Conservation (phyloP, 2,329 filamentous ascomycete species). For the Thelonectria blattea region DNA sequence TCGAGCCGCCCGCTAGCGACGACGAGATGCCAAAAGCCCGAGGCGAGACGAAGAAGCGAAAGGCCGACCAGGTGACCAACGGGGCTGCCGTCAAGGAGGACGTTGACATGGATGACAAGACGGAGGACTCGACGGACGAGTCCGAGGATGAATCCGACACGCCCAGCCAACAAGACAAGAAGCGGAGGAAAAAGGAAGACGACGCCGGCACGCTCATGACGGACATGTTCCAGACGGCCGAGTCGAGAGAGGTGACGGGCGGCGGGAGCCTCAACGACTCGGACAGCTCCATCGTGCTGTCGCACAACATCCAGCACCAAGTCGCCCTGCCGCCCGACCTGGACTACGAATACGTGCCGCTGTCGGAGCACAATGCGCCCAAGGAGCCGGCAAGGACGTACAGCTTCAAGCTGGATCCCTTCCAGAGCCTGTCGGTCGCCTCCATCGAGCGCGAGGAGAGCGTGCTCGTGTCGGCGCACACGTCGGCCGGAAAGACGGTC, state of each 20-base stretch:
- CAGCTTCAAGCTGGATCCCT: constrained; percentile 93
- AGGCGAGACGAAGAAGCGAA: constrained; percentile 79
- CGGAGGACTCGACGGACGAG: constrained; percentile 46
- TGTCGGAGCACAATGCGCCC: constrained; percentile 91
- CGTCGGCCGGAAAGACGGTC: constrained; percentile 96
- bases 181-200: constrained; percentile 68
- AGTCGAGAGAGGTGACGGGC: constrained; percentile 87
- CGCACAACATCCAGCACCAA: constrained; percentile 98
- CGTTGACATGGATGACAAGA: constrained; percentile 49
- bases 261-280: constrained; percentile 71
- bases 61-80: constrained; percentile 78
- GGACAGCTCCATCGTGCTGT: constrained; percentile 79
- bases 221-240: constrained; percentile 92
- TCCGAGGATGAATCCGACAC: constrained; percentile 49
- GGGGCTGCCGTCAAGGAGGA: constrained; percentile 29
- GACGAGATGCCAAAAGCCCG: constrained; percentile 54
- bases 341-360: constrained; percentile 93
- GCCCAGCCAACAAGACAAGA: constrained; percentile 63
- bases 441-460: constrained; percentile 97
- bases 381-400: constrained; percentile 83
- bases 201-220: constrained; percentile 79
- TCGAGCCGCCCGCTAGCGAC: constrained; percentile 48
- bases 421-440: constrained; percentile 92
- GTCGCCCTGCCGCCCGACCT: constrained; percentile 93
- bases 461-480: constrained; percentile 95